Base-by-base conservation (phyloP, 2,329 filamentous ascomycete genomes). In the Arthrobotrys musiformis region DNA sequence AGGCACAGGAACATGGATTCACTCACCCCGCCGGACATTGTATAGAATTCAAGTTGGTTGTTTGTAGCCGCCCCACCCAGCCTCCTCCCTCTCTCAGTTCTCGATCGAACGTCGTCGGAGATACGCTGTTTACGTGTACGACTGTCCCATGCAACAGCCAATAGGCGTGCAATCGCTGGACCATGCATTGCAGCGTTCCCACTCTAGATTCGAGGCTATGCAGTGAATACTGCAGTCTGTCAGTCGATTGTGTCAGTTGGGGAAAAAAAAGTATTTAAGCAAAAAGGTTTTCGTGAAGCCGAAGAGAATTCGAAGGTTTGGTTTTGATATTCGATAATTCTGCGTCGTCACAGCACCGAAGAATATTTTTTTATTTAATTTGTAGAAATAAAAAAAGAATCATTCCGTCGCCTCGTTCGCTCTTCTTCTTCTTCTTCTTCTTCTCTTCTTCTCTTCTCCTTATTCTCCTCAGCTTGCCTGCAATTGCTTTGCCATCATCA, bases 101-200 rank as follows among this genome's bases (percentile, higher is more conserved):
- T 40, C 37, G 19, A 48, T 13, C 11, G 11, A 17, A 48, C 24
- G 30, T 37, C 56, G 54, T 60, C 48, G 26, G 58, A 58, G 30
- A 40, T 58, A 58, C 33, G 54, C 54, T 37, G 24, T 58, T 64
- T 64, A 64, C 58, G 58, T 72, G 66, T 70, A 70, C 66, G 22
- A 62, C 61, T 50, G 22, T 35, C 17, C 28, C 64, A 61, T 50
- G 22, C 35, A 44, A 15, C 63, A 58, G 22, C 30, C 40, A 61
- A 48, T 40, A 9, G 28, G 13, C 40, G 26, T 56, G 9, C 37
- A 24, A 33, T 44, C 50, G 50, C 37, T 11, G 5, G 26, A 40
- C 46, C 19, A 40, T 35, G 46, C 24, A 33, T n/a, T n/a, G n/a
- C n/a, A n/a, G n/a, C n/a, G n/a, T 28, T 58, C 54, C 35, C 35